These are phyloP conservation scores for Bromus sterilis DNA, from an alignment of 176 grass and related monocot genomes.

Conservation along the genomic window DNA sequence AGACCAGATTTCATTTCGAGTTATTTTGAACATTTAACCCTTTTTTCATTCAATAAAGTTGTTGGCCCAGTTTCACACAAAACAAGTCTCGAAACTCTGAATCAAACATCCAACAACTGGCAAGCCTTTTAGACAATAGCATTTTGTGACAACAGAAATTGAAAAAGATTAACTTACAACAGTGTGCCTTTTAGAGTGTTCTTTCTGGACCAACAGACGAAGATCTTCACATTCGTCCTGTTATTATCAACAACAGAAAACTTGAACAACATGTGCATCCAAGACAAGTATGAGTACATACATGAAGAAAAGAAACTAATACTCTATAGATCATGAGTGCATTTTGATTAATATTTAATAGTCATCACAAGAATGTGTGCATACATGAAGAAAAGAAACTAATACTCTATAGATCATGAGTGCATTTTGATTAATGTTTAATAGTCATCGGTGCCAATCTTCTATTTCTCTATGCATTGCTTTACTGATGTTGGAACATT, in stretches of 20 bases:
- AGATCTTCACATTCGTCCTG: conserved; percentile 84
- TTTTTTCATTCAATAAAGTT: neutral
- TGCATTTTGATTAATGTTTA: neutral
- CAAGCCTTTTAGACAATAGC: neutral
- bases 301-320: neutral
- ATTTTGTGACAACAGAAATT: neutral
- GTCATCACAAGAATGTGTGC: neutral
- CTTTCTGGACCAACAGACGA: conserved; percentile 49
- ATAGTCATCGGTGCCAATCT: neutral
- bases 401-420: neutral
- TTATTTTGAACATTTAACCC: neutral
- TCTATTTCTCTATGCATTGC: neutral
- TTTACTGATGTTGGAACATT: conserved; percentile 3
- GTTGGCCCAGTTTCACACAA: neutral
- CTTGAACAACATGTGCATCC: conserved; percentile 15
- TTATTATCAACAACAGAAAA: conserved; percentile 12
- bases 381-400: neutral
- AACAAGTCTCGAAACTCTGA: neutral
- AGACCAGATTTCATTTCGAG: neutral
- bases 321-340: neutral
- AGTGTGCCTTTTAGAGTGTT: conserved; percentile 49
- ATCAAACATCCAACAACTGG: neutral
- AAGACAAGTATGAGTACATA: conserved; percentile 7
- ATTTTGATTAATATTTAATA: neutral
- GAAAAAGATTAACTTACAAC: conserved; percentile 60